These are phyloP conservation scores for Psilocybe cyanescens DNA, from an alignment of 768 basidiomycete genomes.

Conservation along the genomic window DNA sequence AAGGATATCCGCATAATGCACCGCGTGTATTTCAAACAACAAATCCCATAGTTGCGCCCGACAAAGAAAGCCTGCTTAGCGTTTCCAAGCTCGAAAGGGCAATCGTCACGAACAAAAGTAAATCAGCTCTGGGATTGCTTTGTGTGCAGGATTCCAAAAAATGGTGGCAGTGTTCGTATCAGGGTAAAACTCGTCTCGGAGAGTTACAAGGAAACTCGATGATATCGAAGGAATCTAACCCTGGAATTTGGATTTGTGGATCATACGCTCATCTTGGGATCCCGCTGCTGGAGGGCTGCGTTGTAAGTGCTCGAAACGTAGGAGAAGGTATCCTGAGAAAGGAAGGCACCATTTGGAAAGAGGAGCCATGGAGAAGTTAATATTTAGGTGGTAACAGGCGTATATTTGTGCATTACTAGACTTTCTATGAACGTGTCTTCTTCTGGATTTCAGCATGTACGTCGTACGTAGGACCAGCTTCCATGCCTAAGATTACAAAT, in stretches of 20 bases:
- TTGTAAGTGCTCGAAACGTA: conserved; percentile 68
- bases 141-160: conserved; percentile 37
- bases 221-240: conserved; percentile 28
- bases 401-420: conserved; percentile 6
- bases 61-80: conserved; percentile 52
- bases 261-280: conserved; percentile 74
- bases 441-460: conserved; percentile 73
- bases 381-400: background rate
- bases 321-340: conserved; percentile 43
- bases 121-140: conserved; percentile 52
- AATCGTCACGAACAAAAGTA: conserved; percentile 53
- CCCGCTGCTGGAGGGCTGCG: conserved; percentile 81
- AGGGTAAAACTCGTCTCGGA: conserved; percentile 43
- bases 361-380: conserved; percentile 26
- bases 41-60: conserved; percentile 65
- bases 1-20: conserved; percentile 33
- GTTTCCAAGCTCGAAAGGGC: conserved; percentile 67
- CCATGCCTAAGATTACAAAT: conserved; percentile 48
- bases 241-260: conserved; percentile 74
- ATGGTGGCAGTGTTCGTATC: conserved; percentile 50
- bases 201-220: conserved; percentile 55
- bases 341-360: conserved; percentile 34
- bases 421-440: conserved; percentile 48
- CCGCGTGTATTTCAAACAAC: conserved; percentile 69
- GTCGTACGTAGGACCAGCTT: conserved; percentile 51